A percentile compares a stretch with the other conserved stretches of the same genome.
Evolutionary conservation across 1,284 basidiomycete genomes (phyloP).

Genomic region (Omphalotus olearius): DNA sequence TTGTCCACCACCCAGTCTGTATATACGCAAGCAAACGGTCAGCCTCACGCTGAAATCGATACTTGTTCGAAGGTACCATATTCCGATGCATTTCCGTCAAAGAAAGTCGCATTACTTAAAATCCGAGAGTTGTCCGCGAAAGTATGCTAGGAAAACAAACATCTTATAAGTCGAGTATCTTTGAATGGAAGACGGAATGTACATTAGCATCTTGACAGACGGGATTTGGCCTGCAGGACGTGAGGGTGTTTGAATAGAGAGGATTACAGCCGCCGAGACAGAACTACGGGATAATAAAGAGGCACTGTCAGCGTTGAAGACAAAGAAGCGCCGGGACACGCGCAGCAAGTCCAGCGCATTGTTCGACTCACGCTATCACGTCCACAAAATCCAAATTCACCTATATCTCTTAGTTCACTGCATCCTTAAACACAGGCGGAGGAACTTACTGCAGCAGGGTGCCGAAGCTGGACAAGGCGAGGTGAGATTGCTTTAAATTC

Average conservation of each 20-base stretch:
- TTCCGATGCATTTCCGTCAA: constrained; percentile 68
- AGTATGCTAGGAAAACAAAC: constrained; percentile 38
- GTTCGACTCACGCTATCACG: constrained; percentile 40
- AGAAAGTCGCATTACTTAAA: constrained; percentile 58
- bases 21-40: too few relatives aligned
- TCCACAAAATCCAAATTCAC: constrained; percentile 76
- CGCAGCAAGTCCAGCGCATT: neutral
- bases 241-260: constrained; percentile 54
- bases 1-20: constrained; percentile 70
- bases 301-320: neutral
- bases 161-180: neutral
- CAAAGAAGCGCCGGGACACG: constrained; percentile 4
- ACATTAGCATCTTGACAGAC: constrained; percentile 65
- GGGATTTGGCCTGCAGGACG: constrained; percentile 70
- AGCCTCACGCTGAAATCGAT: too few relatives aligned
- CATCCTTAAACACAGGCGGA: neutral
- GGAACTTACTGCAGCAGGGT: constrained; percentile 51
- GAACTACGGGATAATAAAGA: constrained; percentile 32
- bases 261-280: constrained; percentile 67
- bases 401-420: constrained; percentile 27
- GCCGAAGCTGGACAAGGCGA: constrained; percentile 37
- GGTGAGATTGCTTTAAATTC: constrained; percentile 32
- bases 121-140: constrained; percentile 68
- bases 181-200: constrained; percentile 17
- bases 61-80: constrained; percentile 34